These are phyloP conservation scores for Piper betle DNA, from an alignment of 164 flowering plant species.

Conservation along the genomic window DNA sequence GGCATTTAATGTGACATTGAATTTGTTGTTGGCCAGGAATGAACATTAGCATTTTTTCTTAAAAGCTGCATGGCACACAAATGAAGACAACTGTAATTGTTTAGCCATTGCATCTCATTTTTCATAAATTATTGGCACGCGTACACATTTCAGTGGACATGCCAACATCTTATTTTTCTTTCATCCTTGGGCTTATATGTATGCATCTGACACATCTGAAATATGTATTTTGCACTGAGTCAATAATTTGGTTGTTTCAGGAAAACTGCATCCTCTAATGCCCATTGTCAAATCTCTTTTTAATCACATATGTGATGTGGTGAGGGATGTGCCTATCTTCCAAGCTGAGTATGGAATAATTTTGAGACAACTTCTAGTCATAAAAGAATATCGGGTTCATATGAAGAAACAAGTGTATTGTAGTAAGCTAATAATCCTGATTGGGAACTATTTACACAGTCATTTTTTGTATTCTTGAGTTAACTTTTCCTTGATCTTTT, in stretches of 20 bases:
- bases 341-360: constrained; percentile 77
- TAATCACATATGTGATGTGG: constrained; percentile 61
- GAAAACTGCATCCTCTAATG: constrained; percentile 23
- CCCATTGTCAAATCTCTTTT: constrained; percentile 57
- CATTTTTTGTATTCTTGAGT: background rate
- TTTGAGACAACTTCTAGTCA: constrained; percentile 60
- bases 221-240: constrained; percentile 1
- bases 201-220: too few relatives aligned
- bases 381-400: constrained; percentile 58
- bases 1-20: background rate
- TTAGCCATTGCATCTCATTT: too few relatives aligned
- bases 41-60: background rate
- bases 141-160: too few relatives aligned
- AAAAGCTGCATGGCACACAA: background rate
- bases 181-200: too few relatives aligned
- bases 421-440: constrained; percentile 36
- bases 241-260: constrained; percentile 31
- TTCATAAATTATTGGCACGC: too few relatives aligned
- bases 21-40: background rate
- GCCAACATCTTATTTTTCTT: too few relatives aligned
- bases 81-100: background rate
- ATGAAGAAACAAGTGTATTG: constrained; percentile 57
- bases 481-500: too few relatives aligned
- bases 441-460: background rate
- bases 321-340: constrained; percentile 61